A percentile compares a stretch with the other conserved stretches of the same genome.
phyloP scores from a whole-genome alignment of 805 yeast genomes.

The Hanseniaspora guilliermondii region DNA sequence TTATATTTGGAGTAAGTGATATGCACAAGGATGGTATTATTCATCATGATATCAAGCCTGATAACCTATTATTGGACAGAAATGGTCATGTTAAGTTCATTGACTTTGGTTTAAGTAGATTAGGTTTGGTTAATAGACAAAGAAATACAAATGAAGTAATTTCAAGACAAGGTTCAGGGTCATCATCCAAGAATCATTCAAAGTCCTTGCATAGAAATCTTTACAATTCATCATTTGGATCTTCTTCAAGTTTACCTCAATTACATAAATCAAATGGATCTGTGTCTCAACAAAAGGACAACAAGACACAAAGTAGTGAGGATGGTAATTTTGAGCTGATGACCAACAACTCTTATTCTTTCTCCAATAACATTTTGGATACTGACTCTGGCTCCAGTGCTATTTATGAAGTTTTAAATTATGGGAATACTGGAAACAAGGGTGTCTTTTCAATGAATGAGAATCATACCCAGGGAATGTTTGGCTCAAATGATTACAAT shows the following conservation, averaged over 20 bases:
- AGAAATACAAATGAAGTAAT: conserved; percentile 21
- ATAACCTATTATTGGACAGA: conserved; percentile 73
- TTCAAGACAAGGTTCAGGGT: neutral
- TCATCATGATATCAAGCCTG: conserved; percentile 93
- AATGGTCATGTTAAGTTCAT: conserved; percentile 85
- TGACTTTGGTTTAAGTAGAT: conserved; percentile 85
- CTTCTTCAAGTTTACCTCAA: conserved; percentile 3
- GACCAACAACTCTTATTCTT: neutral
- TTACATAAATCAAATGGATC: neutral
- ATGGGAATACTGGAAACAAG: neutral
- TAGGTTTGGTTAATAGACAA: conserved; percentile 80
- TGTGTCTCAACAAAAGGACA: neutral
- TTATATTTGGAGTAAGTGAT: conserved; percentile 79
- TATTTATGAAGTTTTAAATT: neutral
- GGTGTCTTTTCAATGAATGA: neutral
- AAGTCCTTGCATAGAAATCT: neutral
- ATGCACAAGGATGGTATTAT: conserved; percentile 79
- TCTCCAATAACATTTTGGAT: neutral
- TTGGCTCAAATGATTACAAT: neutral
- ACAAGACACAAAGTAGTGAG: neutral
- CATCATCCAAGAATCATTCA: neutral
- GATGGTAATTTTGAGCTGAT: neutral
- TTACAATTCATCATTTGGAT: neutral
- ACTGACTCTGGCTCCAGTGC: neutral
- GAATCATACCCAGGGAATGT: neutral